Base-by-base conservation (phyloP, 1,139 yeast species). In the Pichia kudriavzevii region DNA sequence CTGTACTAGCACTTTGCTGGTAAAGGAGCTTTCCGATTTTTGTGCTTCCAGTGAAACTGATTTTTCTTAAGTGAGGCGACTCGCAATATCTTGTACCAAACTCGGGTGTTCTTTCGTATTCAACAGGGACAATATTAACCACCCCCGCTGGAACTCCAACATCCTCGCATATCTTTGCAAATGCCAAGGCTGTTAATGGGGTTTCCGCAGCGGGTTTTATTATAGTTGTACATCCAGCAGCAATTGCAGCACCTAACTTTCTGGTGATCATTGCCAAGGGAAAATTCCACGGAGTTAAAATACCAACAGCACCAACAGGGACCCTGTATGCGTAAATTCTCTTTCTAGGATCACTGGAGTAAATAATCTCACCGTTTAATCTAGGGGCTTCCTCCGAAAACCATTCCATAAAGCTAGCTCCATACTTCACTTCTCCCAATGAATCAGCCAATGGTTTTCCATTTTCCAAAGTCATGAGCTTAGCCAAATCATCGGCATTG, bases 211-310 rank as follows among this genome's bases (percentile, higher is more conserved):
- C 96, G 3, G 97, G 96, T 60, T 87, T 88, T 41, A 88, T 67
- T 10, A 88, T 88, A 3, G 84, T 67, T 1, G 97, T 80, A 60
- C 96, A 88, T 2, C 97, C 97, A 8, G 93, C 88, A 13, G 96
- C 95, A 15, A 85, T 52, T 1, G 95, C 95, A 20, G 96, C 95
- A 20, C 85, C 95, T 33, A 82, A 70, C 58, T 88, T 88, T 49
- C 97, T 70, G 2, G 95, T 75, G 43, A 88, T 83, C 97, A 88
- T 88, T 5, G 95, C 94, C 35, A 80, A 67, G 13, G 97, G 97
- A 63, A 88, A 88, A 59, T 88, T 88, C 96, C 96, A 88, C 14
- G 97, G 97, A 4, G 95, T 84, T 48, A 88, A 67, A 41, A 88
- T 75, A 20, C 94, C 95, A 50, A 91, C 84, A 2, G 84, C 94